Conservation (phyloP, 2,329 filamentous ascomycete genomes). For the Penicillium sp. region DNA sequence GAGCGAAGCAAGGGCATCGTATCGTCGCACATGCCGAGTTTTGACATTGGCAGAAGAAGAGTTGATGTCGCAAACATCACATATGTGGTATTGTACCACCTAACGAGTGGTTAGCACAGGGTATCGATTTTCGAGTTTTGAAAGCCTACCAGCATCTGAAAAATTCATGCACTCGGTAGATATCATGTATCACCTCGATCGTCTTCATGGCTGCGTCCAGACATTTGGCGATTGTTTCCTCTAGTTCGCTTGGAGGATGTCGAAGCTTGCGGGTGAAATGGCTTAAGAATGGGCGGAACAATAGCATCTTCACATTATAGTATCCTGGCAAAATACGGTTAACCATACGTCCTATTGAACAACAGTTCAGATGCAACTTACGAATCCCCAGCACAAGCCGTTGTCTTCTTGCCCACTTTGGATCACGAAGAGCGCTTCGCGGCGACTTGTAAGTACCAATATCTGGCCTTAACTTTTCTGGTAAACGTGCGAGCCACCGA, state of each 20-base stretch:
- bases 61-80: constrained; percentile 43
- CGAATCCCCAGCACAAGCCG: constrained; percentile 41
- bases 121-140: too few relatives aligned
- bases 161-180: constrained; percentile 40
- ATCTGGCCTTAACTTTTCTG: constrained; percentile 33
- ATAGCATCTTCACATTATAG: constrained; percentile 43
- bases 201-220: constrained; percentile 40
- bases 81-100: constrained; percentile 48
- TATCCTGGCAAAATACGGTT: constrained; percentile 29
- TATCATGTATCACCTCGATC: constrained; percentile 43
- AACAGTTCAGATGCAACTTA: constrained; percentile 17
- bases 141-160: constrained; percentile 43
- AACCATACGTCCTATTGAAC: background rate
- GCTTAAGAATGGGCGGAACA: constrained; percentile 37
- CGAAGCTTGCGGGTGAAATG: constrained; percentile 31
- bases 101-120: constrained; percentile 10
- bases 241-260: constrained; percentile 27
- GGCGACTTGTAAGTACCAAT: constrained; percentile 22
- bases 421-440: constrained; percentile 33
- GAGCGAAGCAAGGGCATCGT: constrained; percentile 29
- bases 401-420: constrained; percentile 40
- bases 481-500: constrained; percentile 35
- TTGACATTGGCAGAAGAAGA: constrained; percentile 37
- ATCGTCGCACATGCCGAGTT: constrained; percentile 28
- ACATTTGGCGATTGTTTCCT: constrained; percentile 37